Evolutionary conservation across 2,329 filamentous ascomycete genomes (phyloP), one percentile per base, ranked within the genome.

Genomic region (Aspergillus puulaauensis): DNA sequence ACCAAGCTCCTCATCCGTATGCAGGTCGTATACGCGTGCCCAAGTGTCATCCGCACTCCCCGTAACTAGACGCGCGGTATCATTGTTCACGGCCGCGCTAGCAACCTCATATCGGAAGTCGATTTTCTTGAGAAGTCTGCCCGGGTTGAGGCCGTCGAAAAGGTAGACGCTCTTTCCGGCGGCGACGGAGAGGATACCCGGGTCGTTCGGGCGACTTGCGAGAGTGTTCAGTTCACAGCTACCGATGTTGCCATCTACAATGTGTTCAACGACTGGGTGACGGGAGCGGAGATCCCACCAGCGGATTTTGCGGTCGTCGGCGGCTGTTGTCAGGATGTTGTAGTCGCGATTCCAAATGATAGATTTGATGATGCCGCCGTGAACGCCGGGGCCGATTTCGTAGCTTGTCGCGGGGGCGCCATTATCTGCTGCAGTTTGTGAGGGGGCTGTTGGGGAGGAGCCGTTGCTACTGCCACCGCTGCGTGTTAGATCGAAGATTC

Each of bases 141-240:
- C 90, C 7, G 91, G 90, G 57, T 83, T 82, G 12, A 80, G 75
- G 15, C 91, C 91, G 54, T 92, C 87, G 82, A 95, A 97, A 70
- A 99, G 96, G 77, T 96, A 96, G 7, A 93, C 90, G 41, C 86
- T 90, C 75, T 96, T 96, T 53, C 95, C 95, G n/a, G 95, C 93
- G 3, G 95, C 91, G 17, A 98, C 92, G 43, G 90, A 91, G 61
- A 99, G 78, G 14, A 96, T 87, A 3, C 90, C 90, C 4, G 85
- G 83, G 59, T 85, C 83, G 41, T 85, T 83, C 56, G 83, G 80
- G 24, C 81, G 76, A 2, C 83, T 80, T 1, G 88, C 80, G 6
- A 91, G 80, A 15, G 84, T 83, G 53, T 90, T 93, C 66, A 98
- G 85, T 75, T 99, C 95, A 78, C 93, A 98, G 9, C 91, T 95